Conservation (phyloP, 495 filamentous ascomycete species). For the Penicillium ucsense region DNA sequence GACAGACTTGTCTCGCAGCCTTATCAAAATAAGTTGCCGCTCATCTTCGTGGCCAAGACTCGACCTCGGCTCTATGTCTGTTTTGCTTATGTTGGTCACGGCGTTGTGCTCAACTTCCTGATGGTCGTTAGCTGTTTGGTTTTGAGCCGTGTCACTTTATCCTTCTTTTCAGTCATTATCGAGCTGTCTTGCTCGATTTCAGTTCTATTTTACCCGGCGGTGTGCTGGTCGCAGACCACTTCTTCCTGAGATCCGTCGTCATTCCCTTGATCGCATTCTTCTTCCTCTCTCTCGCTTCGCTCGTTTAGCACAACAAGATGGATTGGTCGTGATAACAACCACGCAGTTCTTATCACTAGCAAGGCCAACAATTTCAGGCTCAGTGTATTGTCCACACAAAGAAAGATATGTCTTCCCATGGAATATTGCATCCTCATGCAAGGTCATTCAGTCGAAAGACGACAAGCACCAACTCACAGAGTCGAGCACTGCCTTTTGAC, state of each 20-base stretch:
- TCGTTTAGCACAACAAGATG: background rate
- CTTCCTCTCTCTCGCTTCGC: background rate
- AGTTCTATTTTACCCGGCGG: no score
- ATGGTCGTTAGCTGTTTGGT: no score
- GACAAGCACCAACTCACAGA: background rate
- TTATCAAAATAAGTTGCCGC: background rate
- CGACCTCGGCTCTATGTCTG: background rate
- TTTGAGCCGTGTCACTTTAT: background rate
- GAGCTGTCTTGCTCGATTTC: no score
- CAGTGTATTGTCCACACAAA: background rate
- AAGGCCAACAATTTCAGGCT: background rate
- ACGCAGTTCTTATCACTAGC: constrained; percentile 2
- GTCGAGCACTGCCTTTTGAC: background rate
- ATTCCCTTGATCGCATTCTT: background rate
- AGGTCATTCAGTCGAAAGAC: background rate
- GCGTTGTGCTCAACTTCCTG: no score
- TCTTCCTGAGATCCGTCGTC: background rate
- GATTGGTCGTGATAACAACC: background rate
- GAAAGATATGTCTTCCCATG: background rate
- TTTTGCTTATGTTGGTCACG: background rate
- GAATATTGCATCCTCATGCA: background rate
- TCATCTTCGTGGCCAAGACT: background rate
- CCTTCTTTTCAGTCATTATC: background rate
- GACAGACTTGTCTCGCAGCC: constrained; percentile 1
- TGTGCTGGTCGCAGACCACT: no score